Conservation (phyloP, 306 rosid genomes). For the Crotalaria pallida region DNA sequence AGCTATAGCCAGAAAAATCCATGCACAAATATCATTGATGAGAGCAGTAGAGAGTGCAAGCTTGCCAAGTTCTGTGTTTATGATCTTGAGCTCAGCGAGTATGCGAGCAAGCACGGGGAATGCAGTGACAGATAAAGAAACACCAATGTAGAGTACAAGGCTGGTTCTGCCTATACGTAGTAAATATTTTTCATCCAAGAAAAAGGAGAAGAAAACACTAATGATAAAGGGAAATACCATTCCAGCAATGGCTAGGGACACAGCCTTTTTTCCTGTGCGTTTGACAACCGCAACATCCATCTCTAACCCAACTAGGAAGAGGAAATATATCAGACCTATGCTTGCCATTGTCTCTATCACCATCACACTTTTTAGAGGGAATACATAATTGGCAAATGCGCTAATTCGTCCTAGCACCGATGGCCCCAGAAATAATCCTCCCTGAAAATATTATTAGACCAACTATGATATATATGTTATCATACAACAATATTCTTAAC, state of each 20-base stretch:
- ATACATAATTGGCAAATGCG: constrained; percentile 31
- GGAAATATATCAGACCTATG: constrained; percentile 67
- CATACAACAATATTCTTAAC: too few species aligned
- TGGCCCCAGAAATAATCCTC: constrained; percentile 84
- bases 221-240: constrained; percentile 64
- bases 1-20: constrained; percentile 65
- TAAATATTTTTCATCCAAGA: background rate
- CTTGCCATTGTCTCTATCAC: constrained; percentile 80
- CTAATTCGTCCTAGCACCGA: constrained; percentile 53
- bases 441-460: constrained; percentile 33
- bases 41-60: constrained; percentile 68
- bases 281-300: constrained; percentile 68
- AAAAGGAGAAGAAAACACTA: constrained; percentile 34
- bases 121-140: constrained; percentile 64
- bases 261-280: constrained; percentile 47
- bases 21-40: constrained; percentile 65
- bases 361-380: constrained; percentile 76
- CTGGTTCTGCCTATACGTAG: background rate
- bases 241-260: constrained; percentile 54
- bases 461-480: background rate
- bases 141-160: constrained; percentile 58
- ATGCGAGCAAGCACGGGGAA: constrained; percentile 77
- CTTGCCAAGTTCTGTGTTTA: constrained; percentile 66
- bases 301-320: constrained; percentile 77
- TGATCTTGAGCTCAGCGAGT: constrained; percentile 76